phyloP scores from a whole-genome alignment of 306 rosid species.

The Lotus japonicus region DNA sequence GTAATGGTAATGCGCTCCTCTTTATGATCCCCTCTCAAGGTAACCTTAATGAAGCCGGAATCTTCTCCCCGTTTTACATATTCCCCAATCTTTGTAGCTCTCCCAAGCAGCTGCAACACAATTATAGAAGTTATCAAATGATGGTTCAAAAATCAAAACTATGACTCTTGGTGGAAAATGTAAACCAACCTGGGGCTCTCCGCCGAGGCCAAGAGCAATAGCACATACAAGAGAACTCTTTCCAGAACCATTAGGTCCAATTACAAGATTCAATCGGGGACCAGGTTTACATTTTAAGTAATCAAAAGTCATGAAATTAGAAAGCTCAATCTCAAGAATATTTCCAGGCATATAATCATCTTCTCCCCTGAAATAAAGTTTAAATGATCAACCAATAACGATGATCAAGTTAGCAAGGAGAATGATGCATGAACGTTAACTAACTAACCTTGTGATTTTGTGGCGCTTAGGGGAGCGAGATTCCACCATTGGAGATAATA shows the following conservation, averaged over 20 bases:
- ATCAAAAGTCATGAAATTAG: conserved; percentile 86
- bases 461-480: conserved; percentile 65
- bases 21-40: conserved; percentile 60
- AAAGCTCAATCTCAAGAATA: conserved; percentile 81
- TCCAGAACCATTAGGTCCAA: conserved; percentile 96
- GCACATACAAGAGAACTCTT: conserved; percentile 98
- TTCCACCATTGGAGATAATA: conserved; percentile 45
- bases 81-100: conserved; percentile 73
- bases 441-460: conserved; percentile 52
- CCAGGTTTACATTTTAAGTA: conserved; percentile 77
- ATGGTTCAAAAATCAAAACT: not conserved
- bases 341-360: conserved; percentile 96
- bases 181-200: conserved; percentile 91
- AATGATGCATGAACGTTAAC: too few species aligned
- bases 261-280: conserved; percentile 83
- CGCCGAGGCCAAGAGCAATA: conserved; percentile 96
- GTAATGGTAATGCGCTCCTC: conserved; percentile 47
- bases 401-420: not conserved
- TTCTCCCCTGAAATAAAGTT: conserved; percentile 63
- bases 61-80: conserved; percentile 91
- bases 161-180: not conserved
- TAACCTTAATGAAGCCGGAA: conserved; percentile 61
- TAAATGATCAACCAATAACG: conserved; percentile 10
- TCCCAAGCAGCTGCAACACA: conserved; percentile 73
- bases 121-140: conserved; percentile 20